Percentiles rank a stretch among this genome's conserved stretches.
Conservation (phyloP, 1,284 basidiomycete genomes). For the Leccinum fuscescens region DNA sequence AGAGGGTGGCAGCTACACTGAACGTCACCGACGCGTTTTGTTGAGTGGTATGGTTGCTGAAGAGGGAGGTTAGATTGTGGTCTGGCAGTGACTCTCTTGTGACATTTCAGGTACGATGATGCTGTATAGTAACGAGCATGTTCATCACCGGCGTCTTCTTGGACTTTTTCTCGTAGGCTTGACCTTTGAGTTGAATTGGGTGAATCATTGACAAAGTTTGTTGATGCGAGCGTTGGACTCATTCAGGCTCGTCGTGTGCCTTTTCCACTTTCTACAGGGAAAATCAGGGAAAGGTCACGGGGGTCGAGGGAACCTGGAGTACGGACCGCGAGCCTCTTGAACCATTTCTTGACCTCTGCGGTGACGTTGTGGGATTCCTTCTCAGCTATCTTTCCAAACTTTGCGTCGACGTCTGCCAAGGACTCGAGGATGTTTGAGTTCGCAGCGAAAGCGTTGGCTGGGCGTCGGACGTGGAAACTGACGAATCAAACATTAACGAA, state of each 20-base stretch:
- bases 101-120: conserved; percentile 75
- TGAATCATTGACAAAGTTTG: conserved; percentile 32
- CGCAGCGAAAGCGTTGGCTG: conserved; percentile 64
- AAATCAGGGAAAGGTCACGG: conserved; percentile 1
- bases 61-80: conserved; percentile 7
- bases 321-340: conserved; percentile 72
- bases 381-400: conserved; percentile 70
- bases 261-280: conserved; percentile 70
- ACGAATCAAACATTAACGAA: too few species aligned
- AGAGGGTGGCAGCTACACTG: conserved; percentile 58
- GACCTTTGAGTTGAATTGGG: conserved; percentile 41
- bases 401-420: conserved; percentile 65
- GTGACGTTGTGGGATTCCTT: conserved; percentile 68
- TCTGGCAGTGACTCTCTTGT: conserved; percentile 54
- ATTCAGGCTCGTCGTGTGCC: conserved; percentile 68
- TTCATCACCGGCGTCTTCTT: conserved; percentile 74
- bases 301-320: neutral
- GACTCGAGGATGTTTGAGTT: conserved; percentile 67
- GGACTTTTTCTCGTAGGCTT: conserved; percentile 71
- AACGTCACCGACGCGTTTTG: conserved; percentile 58
- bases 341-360: conserved; percentile 76
- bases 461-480: too few species aligned
- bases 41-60: conserved; percentile 68
- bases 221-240: conserved; percentile 72
- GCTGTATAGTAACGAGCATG: conserved; percentile 69